A percentile compares a stretch with the other conserved stretches of the same genome.
These are phyloP conservation scores for Centella asiatica DNA, from an alignment of 129 eudicot species.

Conservation along the genomic window DNA sequence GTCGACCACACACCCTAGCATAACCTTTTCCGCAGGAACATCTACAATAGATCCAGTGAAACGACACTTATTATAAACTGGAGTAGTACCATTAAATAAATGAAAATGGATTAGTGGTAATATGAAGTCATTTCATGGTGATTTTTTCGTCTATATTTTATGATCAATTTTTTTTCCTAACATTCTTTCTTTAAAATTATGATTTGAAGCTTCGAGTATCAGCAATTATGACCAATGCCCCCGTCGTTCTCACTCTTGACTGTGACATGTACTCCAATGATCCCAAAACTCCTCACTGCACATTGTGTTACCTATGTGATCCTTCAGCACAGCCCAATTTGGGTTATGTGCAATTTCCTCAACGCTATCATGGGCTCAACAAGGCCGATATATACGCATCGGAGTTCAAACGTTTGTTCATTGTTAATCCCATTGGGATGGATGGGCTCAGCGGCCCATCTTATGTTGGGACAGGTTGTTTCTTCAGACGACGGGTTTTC, in stretches of 20 bases:
- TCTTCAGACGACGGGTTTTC: constrained; percentile 62
- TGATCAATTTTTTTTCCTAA: too few relatives aligned
- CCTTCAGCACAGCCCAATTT: constrained; percentile 26
- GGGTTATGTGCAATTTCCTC: constrained; percentile 68
- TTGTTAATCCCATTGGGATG: constrained; percentile 54
- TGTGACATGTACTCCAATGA: constrained; percentile 87
- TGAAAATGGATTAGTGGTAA: too few relatives aligned
- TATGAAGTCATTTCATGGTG: not conserved
- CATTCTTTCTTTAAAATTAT: not conserved
- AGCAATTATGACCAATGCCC: constrained; percentile 54
- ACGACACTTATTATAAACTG: too few relatives aligned
- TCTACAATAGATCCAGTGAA: too few relatives aligned
- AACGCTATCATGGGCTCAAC: constrained; percentile 56
- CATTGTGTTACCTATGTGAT: constrained; percentile 50
- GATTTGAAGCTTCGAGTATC: constrained; percentile 66
- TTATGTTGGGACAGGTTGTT: constrained; percentile 70
- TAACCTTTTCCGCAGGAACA: too few relatives aligned
- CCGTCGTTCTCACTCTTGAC: constrained; percentile 52
- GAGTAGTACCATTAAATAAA: too few relatives aligned
- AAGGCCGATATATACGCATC: constrained; percentile 59
- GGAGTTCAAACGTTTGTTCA: constrained; percentile 42
- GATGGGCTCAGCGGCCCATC: constrained; percentile 71
- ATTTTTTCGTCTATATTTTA: not conserved
- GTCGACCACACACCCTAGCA: too few relatives aligned
- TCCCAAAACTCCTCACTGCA: constrained; percentile 48